Percentiles rank a stretch among this genome's conserved stretches.
phyloP scores from a whole-genome alignment of 345 rosid genomes.

The Draba incana region DNA sequence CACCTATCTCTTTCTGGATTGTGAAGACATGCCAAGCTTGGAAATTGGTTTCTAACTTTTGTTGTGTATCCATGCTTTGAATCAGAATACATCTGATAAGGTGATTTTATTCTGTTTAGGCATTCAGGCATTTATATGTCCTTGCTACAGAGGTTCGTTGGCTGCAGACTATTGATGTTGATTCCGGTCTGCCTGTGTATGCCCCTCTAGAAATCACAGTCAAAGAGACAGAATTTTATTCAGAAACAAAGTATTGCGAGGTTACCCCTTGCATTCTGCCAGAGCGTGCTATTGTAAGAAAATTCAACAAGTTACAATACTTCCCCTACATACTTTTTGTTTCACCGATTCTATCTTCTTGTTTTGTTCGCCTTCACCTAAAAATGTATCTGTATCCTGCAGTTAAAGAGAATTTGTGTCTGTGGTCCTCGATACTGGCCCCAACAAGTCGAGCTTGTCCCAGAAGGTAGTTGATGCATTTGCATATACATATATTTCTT shows the following conservation, averaged over 20 bases:
- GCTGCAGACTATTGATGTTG: constrained; percentile 97
- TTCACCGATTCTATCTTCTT: constrained; percentile 19
- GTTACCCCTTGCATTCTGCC: constrained; percentile 95
- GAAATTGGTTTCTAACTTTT: constrained; percentile 30
- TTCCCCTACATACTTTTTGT: constrained; percentile 15
- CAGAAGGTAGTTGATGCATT: constrained; percentile 63
- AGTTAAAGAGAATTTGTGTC: constrained; percentile 76
- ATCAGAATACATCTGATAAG: constrained; percentile 23
- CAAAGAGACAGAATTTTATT: constrained; percentile 78
- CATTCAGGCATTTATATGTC: constrained; percentile 94
- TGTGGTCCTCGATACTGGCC: constrained; percentile 99
- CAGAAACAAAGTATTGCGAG: constrained; percentile 87
- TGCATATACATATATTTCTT: constrained; percentile 7
- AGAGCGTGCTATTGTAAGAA: constrained; percentile 90
- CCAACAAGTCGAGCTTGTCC: constrained; percentile 79
- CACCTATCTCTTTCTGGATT: constrained; percentile 27
- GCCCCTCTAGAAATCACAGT: constrained; percentile 87
- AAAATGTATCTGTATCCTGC: constrained; percentile 47
- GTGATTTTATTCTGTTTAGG: constrained; percentile 49
- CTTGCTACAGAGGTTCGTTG: constrained; percentile 97
- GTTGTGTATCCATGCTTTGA: constrained; percentile 25
- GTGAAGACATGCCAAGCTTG: constrained; percentile 26
- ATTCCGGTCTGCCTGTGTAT: constrained; percentile 91
- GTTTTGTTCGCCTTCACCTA: constrained; percentile 25
- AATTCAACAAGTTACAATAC: constrained; percentile 18